Base-by-base conservation (phyloP, 331 rosid species). In the Dryas integrifolia region DNA sequence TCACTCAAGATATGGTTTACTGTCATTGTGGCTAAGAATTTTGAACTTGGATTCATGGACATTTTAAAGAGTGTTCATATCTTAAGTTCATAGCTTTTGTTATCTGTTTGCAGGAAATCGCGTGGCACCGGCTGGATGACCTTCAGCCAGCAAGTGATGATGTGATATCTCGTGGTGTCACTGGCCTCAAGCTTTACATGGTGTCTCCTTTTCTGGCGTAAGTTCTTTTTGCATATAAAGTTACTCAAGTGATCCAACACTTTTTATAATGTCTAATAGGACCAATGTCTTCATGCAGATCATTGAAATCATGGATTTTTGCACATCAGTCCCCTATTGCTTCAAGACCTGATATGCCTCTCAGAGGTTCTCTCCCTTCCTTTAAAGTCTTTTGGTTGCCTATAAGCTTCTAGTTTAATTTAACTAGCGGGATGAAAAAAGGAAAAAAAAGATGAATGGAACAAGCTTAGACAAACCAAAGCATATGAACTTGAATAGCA, bases 101-200 rank as follows among this genome's bases (percentile, higher is more conserved):
- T 52, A 11, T 66, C 63, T 72, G 75, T 49, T 50, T 82, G 84
- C 86, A 93, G 98, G 98, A 93, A 88, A 93, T 93, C 72, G 88
- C 97, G 14, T 93, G 98, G 98, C 98, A 91, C 10, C 86, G 95
- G 56, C 88, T 93, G 67, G 98, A 89, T 83, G 98, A 93, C 5
- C 89, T 93, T 76, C 90, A 85, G 69, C 92, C 98, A 49, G 89
- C 88, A 6, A 91, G 83, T 82, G 85, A 71, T 71, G 96, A 91
- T 38, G 96, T 91, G 72, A 93, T 93, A 87, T 91, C 97, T 72
- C 98, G 97, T 80, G 96, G 97, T 74, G 80, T 84, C 80, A 89
- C 86, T 45, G 98, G 98, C 77, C 97, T 93, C 79, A 93, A 93
- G 86, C 92, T 93, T 80, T 93, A 93, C 80, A 93, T 93, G 98